These are phyloP conservation scores for Plenodomus biglobosus DNA, from an alignment of 2,329 filamentous ascomycete genomes.

Conservation along the genomic window DNA sequence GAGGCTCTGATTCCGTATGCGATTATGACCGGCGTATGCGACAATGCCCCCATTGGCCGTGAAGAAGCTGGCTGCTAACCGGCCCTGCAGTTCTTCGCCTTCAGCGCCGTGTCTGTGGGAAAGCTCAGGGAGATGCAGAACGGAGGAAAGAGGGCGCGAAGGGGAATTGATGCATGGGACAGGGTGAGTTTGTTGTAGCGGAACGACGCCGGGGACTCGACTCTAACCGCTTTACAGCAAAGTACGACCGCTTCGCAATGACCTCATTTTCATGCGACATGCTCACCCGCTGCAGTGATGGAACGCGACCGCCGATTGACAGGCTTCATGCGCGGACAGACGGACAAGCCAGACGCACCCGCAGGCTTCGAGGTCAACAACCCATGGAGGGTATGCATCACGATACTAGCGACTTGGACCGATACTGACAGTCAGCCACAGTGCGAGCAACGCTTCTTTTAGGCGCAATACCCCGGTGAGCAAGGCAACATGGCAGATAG, in stretches of 20 bases:
- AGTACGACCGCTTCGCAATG: slow-evolving; percentile 49
- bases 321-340: slow-evolving; percentile 62
- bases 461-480: slow-evolving; percentile 9
- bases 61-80: slow-evolving; percentile 22
- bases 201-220: slow-evolving; percentile 15
- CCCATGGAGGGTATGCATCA: slow-evolving; percentile 62
- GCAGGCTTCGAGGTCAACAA: slow-evolving; percentile 67
- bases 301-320: slow-evolving; percentile 65
- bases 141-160: slow-evolving; percentile 62
- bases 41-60: slow-evolving; percentile 12
- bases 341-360: slow-evolving; percentile 60
- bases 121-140: slow-evolving; percentile 62
- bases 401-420: not conserved
- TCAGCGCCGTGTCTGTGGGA: slow-evolving; percentile 60
- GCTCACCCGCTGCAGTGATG: slow-evolving; percentile 59
- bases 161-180: slow-evolving; percentile 65
- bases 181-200: slow-evolving; percentile 51
- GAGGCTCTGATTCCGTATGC: slow-evolving; percentile 66
- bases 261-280: slow-evolving; percentile 36
- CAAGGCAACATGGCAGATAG: slow-evolving; percentile 9
- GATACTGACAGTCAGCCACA: slow-evolving; percentile 37
- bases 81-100: slow-evolving; percentile 58
- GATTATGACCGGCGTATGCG: slow-evolving; percentile 62
- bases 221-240: slow-evolving; percentile 54
- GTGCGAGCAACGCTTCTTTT: slow-evolving; percentile 45